Evolutionary conservation across 305 asterid genomes (phyloP).

Genomic region (Striga hermonthica): DNA sequence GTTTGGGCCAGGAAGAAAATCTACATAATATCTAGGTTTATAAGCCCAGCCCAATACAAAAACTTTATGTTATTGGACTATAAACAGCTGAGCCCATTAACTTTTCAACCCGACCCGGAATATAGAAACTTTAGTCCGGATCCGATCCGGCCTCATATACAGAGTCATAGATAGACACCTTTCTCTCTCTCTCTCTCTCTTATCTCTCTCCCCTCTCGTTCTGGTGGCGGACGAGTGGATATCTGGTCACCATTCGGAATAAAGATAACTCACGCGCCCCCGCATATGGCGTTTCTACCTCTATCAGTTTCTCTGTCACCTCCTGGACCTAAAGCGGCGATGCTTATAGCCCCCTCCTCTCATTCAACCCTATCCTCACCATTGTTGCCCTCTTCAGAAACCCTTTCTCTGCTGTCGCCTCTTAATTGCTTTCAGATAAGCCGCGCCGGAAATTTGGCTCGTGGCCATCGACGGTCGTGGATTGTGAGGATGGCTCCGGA

Average conservation of each 20-base stretch:
- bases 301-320: conserved; percentile 34
- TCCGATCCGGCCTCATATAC: too few species aligned
- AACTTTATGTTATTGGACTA: too few species aligned
- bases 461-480: conserved; percentile 43
- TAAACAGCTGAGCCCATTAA: conserved; percentile 11
- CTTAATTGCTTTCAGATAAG: conserved; percentile 13
- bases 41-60: too few species aligned
- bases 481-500: conserved; percentile 92
- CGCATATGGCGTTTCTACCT: conserved; percentile 40
- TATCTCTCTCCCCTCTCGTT: conserved; percentile 19
- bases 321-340: conserved; percentile 31
- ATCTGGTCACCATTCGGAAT: conserved; percentile 15
- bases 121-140: background rate
- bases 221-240: conserved; percentile 18
- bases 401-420: conserved; percentile 30
- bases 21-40: too few species aligned
- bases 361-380: conserved; percentile 34
- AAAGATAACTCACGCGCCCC: conserved; percentile 35
- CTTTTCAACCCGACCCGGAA: conserved; percentile 1
- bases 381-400: conserved; percentile 24
- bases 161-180: too few species aligned
- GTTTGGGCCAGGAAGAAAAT: conserved; percentile 6
- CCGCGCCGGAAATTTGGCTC: conserved; percentile 20
- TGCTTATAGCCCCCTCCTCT: conserved; percentile 24
- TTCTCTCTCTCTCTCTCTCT: conserved; percentile 18